These are phyloP conservation scores for Populus trichocarpa DNA, from an alignment of 441 rosid genomes.

Conservation along the genomic window DNA sequence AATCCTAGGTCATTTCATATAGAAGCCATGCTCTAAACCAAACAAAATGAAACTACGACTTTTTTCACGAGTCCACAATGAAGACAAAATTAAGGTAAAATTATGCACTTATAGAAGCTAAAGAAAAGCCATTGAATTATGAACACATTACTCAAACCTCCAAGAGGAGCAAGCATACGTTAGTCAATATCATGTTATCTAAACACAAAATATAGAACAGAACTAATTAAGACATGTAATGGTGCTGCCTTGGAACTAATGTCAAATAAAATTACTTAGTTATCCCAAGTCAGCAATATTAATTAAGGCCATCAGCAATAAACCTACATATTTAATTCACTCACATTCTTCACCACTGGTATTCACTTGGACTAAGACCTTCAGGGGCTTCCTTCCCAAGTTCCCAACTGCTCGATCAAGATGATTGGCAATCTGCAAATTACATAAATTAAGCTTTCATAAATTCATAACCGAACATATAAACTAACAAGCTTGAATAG, in stretches of 20 bases:
- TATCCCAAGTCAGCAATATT: neutral
- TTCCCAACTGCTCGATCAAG: conserved; percentile 65
- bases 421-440: conserved; percentile 78
- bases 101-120: neutral
- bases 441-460: conserved; percentile 6
- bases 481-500: neutral
- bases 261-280: neutral
- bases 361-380: conserved; percentile 88
- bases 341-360: conserved; percentile 99
- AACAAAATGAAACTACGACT: neutral
- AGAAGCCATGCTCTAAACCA: neutral
- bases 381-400: conserved; percentile 74
- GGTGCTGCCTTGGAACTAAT: neutral
- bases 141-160: neutral
- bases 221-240: neutral
- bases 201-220: neutral
- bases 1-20: neutral
- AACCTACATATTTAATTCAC: conserved; percentile 14
- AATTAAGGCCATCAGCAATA: neutral
- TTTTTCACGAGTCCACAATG: neutral
- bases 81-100: too few species aligned
- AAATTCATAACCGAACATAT: neutral
- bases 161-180: neutral
- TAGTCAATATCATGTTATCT: neutral
- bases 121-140: neutral